Evolutionary conservation across 1,284 basidiomycete species (phyloP).

Genomic region (Naganishia sp.): DNA sequence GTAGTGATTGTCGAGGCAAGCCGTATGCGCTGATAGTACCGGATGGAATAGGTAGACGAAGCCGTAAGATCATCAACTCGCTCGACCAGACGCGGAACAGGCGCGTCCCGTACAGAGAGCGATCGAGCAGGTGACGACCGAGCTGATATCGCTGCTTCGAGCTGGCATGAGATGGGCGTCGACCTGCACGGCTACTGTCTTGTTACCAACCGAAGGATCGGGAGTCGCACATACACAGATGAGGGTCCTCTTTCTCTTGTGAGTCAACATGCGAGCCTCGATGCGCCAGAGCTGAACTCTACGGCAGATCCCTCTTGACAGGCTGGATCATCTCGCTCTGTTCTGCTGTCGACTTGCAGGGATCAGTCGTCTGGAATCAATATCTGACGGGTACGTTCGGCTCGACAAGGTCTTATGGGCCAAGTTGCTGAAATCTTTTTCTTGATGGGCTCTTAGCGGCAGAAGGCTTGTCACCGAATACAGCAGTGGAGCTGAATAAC

Average conservation of each 20-base stretch:
- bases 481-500: conserved; percentile 42
- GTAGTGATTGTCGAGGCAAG: background rate
- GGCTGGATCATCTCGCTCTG: conserved; percentile 5
- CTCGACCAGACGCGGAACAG: background rate
- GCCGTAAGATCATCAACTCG: background rate
- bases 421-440: background rate
- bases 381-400: background rate
- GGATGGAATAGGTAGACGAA: background rate
- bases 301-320: conserved; percentile 1
- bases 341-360: conserved; percentile 4
- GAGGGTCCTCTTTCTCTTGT: conserved; percentile 1
- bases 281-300: background rate
- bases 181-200: background rate
- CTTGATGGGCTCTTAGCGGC: background rate
- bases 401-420: background rate
- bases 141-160: background rate
- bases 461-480: conserved; percentile 37
- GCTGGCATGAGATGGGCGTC: background rate
- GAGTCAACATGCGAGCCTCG: background rate
- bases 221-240: background rate
- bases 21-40: background rate
- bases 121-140: too few species aligned
- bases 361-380: conserved; percentile 18
- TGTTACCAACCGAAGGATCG: background rate
- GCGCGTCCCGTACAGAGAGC: background rate